Evolutionary conservation across 164 flowering plant genomes (phyloP).

Genomic region (Berberis vulgaris): DNA sequence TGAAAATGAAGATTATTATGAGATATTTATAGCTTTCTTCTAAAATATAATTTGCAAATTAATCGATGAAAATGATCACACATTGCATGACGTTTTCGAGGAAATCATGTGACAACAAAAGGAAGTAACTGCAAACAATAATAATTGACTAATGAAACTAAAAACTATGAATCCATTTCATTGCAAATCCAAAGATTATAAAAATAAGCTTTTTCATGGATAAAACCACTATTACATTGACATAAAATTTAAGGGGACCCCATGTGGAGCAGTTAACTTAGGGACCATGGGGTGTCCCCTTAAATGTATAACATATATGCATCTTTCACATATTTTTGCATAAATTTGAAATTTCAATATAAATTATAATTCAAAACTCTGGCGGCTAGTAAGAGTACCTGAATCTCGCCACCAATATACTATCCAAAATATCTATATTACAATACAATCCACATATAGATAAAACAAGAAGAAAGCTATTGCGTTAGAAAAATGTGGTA

Average conservation of each 20-base stretch:
- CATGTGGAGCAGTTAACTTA: neutral
- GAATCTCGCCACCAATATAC: conserved; percentile 27
- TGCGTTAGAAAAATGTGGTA: neutral
- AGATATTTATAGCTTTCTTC: neutral
- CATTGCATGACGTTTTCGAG: no score
- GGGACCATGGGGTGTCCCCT: neutral
- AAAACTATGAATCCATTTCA: no score
- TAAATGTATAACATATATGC: neutral
- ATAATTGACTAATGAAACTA: no score
- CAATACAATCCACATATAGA: conserved; percentile 1
- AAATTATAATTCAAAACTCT: neutral
- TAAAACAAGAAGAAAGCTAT: neutral
- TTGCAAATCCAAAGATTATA: no score
- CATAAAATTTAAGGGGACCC: neutral
- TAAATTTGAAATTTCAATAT: neutral
- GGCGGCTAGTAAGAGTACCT: conserved; percentile 15
- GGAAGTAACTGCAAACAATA: no score
- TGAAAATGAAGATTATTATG: neutral
- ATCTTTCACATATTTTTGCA: neutral
- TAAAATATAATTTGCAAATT: no score
- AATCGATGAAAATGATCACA: no score
- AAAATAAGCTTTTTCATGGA: no score
- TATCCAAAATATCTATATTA: neutral
- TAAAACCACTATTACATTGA: no score
- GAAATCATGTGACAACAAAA: no score